Conservation (phyloP, 75 land plant genomes). For the Picea glauca region DNA sequence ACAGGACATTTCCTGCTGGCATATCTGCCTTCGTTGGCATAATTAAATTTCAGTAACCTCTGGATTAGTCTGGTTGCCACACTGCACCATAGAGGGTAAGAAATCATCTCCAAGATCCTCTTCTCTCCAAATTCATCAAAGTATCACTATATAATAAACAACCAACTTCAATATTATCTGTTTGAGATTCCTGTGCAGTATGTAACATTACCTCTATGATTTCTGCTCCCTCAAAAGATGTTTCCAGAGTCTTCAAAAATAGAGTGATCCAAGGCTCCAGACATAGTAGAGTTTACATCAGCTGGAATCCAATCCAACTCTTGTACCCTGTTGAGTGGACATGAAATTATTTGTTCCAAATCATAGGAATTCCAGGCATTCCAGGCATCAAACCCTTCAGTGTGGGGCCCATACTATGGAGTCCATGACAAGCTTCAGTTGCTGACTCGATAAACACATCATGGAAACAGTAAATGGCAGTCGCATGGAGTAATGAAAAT, state of each 20-base stretch:
- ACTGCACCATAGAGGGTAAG: too few relatives aligned
- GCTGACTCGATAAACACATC: conserved; percentile 97
- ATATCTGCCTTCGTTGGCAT: too few relatives aligned
- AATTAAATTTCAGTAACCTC: too few relatives aligned
- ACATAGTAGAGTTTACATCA: neutral
- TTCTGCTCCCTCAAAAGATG: neutral
- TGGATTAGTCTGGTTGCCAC: too few relatives aligned
- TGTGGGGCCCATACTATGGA: conserved; percentile 90
- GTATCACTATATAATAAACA: neutral
- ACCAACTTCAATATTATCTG: neutral
- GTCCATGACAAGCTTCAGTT: conserved; percentile 98
- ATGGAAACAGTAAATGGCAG: conserved; percentile 90
- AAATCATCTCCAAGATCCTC: too few relatives aligned
- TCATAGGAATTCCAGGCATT: too few relatives aligned
- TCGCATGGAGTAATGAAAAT: conserved; percentile 90
- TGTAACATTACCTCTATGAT: neutral
- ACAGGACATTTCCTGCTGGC: too few relatives aligned
- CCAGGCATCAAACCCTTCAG: conserved; percentile 44
- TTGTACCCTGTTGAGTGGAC: too few relatives aligned
- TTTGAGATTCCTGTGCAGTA: neutral
- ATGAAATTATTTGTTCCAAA: conserved; percentile 5
- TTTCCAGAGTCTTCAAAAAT: neutral
- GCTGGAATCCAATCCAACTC: too few relatives aligned
- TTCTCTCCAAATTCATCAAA: neutral
- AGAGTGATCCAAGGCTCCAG: neutral